Conservation (phyloP, 805 yeast species). For the Lipomyces anomalus region DNA sequence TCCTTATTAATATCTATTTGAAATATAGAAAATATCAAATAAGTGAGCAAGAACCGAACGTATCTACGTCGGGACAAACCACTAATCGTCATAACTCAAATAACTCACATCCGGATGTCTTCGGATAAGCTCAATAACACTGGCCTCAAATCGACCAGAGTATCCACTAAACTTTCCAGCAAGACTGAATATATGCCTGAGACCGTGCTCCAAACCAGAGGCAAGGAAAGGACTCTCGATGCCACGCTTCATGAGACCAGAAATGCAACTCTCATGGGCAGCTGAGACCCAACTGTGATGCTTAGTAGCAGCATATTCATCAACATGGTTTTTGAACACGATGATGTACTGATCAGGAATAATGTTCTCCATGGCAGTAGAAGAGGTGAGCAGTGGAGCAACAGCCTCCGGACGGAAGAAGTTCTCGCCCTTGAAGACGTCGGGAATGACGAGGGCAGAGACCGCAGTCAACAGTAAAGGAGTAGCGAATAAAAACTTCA, state of each 20-base stretch:
- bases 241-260: conserved; percentile 37
- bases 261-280: conserved; percentile 26
- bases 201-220: conserved; percentile 44
- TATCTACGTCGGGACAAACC: too few species aligned
- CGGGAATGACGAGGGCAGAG: conserved; percentile 21
- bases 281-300: conserved; percentile 54
- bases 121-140: conserved; percentile 67
- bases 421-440: conserved; percentile 7
- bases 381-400: conserved; percentile 47
- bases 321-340: conserved; percentile 65
- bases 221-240: conserved; percentile 28
- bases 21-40: too few species aligned
- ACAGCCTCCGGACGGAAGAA: conserved; percentile 22
- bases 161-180: conserved; percentile 61
- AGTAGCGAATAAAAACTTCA: conserved; percentile 21
- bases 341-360: conserved; percentile 72
- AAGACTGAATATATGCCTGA: conserved; percentile 56
- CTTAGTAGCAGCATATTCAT: conserved; percentile 49
- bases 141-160: conserved; percentile 75
- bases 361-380: conserved; percentile 33
- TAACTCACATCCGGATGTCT: conserved; percentile 38
- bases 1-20: background rate
- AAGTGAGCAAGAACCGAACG: too few species aligned
- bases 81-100: background rate
- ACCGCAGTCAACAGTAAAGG: conserved; percentile 16